A percentile compares a stretch with the other conserved stretches of the same genome.
phyloP scores from a whole-genome alignment of 179 eudicot genomes.

The Silene noctiflora region DNA sequence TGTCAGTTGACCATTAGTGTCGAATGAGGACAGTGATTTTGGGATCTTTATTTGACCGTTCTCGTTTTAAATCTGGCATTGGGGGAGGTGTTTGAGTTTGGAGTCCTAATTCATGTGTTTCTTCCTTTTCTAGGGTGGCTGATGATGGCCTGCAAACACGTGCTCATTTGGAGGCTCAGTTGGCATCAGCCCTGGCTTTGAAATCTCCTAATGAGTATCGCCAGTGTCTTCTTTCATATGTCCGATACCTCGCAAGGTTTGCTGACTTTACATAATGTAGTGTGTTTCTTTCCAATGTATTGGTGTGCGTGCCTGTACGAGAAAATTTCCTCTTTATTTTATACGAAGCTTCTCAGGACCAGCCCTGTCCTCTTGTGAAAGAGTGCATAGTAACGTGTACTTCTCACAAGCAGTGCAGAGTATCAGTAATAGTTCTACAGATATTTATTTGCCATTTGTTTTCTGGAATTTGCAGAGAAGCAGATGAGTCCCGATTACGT shows the following conservation, averaged over 20 bases:
- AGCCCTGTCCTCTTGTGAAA: neutral
- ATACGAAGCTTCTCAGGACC: neutral
- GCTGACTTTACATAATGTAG: conserved; percentile 10
- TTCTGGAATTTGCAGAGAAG: conserved; percentile 56
- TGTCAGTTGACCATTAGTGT: too few species aligned
- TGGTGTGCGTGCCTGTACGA: neutral
- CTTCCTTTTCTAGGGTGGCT: conserved; percentile 54
- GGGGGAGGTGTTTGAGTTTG: neutral
- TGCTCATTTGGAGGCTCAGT: conserved; percentile 86
- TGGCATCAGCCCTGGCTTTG: conserved; percentile 86
- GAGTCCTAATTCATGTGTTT: neutral
- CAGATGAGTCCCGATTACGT: conserved; percentile 82
- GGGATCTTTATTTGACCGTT: neutral
- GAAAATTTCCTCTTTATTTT: neutral
- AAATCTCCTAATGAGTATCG: conserved; percentile 85
- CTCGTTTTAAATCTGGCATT: neutral
- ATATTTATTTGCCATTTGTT: conserved; percentile 4
- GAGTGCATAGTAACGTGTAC: neutral
- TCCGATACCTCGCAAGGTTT: conserved; percentile 86
- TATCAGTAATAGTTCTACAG: neutral
- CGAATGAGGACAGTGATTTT: neutral
- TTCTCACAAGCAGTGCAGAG: neutral
- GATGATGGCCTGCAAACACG: conserved; percentile 99
- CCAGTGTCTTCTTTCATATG: conserved; percentile 87
- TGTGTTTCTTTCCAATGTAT: neutral